Conservation (phyloP, 192 early-diverging fungal genomes). For the Umbelopsis ramanniana region DNA sequence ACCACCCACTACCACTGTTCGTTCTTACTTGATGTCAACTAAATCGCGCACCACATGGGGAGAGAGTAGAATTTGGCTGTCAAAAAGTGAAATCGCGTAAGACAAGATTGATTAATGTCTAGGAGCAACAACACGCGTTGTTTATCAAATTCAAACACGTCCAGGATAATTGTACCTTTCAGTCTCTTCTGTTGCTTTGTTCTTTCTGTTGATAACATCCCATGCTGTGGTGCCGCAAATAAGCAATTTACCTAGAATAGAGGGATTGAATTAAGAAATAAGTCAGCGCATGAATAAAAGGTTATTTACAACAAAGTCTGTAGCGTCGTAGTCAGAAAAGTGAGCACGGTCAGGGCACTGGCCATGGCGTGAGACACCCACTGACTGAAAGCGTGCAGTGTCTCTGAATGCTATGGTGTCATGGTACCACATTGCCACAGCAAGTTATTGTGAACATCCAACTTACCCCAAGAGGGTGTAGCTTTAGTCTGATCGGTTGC, state of each 20-base stretch:
- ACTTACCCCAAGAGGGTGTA: neutral
- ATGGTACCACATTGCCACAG: neutral
- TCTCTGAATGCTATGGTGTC: neutral
- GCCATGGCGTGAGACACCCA: neutral
- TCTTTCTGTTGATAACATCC: constrained; percentile 30
- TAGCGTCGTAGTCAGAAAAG: neutral
- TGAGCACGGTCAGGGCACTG: neutral
- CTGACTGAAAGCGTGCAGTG: neutral
- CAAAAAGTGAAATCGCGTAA: neutral
- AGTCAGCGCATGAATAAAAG: neutral
- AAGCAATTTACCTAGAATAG: constrained; percentile 22
- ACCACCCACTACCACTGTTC: neutral
- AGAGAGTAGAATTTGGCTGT: constrained; percentile 40
- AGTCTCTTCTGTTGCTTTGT: constrained; percentile 17
- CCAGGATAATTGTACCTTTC: neutral
- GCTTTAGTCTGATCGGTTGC: neutral
- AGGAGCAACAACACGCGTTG: neutral
- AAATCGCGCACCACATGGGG: constrained; percentile 51
- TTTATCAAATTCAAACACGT: neutral
- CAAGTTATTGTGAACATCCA: neutral
- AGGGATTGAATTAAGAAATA: neutral
- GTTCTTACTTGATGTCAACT: constrained; percentile 47
- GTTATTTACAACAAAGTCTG: neutral
- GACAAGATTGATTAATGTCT: neutral
- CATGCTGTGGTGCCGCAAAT: constrained; percentile 29